Conservation (phyloP, 139 green algal genomes). For the Bryopsis sp. region DNA sequence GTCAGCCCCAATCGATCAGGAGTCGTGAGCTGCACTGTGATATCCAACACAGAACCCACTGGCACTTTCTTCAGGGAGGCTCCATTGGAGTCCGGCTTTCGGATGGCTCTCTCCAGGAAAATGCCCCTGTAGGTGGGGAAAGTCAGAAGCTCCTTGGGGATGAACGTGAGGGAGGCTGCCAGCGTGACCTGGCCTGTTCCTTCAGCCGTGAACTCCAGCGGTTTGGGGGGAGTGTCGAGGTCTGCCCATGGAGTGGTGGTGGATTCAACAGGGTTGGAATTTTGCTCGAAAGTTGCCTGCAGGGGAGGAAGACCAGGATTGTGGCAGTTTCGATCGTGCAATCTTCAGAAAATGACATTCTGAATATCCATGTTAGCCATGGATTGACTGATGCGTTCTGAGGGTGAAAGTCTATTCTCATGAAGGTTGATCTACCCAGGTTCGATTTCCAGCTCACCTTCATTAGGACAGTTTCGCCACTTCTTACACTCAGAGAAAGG, state of each 20-base stretch:
- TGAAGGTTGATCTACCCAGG: no score
- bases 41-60: conserved; percentile 33
- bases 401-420: no score
- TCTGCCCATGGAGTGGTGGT: not conserved
- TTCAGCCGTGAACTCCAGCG: conserved; percentile 8
- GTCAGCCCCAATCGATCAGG: conserved; percentile 38
- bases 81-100: conserved; percentile 25
- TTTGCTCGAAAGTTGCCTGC: not conserved
- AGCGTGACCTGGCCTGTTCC: conserved; percentile 34
- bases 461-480: not conserved
- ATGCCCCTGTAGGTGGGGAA: conserved; percentile 53
- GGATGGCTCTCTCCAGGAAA: conserved; percentile 38
- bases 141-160: conserved; percentile 30
- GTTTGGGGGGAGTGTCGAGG: not conserved
- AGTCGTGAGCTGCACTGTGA: conserved; percentile 39
- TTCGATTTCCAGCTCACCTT: no score
- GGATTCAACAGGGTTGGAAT: not conserved
- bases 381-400: no score
- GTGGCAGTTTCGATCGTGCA: no score
- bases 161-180: conserved; percentile 38
- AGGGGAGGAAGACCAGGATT: no score
- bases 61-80: conserved; percentile 24
- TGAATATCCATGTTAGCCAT: no score
- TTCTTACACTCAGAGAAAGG: not conserved
- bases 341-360: no score